Conservation (phyloP, 192 early-diverging fungal species). For the Linnemannia elongata region DNA sequence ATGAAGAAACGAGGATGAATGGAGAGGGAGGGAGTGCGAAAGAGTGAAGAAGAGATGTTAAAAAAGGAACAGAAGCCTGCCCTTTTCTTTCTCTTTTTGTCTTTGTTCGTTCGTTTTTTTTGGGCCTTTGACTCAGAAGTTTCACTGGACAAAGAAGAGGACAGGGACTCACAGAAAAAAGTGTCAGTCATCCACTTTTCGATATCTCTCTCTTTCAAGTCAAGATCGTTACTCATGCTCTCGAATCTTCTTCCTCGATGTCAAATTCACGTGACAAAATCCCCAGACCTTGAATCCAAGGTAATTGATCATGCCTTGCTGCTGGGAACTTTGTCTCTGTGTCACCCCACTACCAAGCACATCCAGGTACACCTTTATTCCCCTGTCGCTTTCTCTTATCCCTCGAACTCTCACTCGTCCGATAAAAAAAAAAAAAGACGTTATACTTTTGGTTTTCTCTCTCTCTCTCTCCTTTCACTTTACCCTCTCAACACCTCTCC, state of each 20-base stretch:
- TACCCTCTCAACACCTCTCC: not conserved
- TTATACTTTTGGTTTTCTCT: not conserved
- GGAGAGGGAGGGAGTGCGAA: not conserved
- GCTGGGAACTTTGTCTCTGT: too few relatives aligned
- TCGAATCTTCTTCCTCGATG: not conserved
- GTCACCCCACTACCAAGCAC: too few relatives aligned
- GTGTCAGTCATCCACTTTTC: not conserved
- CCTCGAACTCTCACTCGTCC: too few relatives aligned
- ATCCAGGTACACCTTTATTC: too few relatives aligned
- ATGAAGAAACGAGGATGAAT: not conserved
- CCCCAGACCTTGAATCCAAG: too few relatives aligned
- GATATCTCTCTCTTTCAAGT: not conserved
- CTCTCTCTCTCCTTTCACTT: not conserved
- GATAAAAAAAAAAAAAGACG: too few relatives aligned
- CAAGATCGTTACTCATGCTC: not conserved
- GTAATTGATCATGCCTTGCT: too few relatives aligned
- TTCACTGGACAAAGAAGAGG: not conserved
- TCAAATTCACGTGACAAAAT: too few relatives aligned
- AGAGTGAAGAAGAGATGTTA: not conserved
- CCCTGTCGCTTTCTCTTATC: too few relatives aligned
- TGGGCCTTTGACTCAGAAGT: constrained; percentile 9
- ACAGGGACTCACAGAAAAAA: not conserved
- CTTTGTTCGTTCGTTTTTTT: not conserved
- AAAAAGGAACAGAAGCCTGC: not conserved
- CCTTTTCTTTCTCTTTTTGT: not conserved